Evolutionary conservation across 345 rosid species (phyloP).

Genomic region (Isatis tinctoria): DNA sequence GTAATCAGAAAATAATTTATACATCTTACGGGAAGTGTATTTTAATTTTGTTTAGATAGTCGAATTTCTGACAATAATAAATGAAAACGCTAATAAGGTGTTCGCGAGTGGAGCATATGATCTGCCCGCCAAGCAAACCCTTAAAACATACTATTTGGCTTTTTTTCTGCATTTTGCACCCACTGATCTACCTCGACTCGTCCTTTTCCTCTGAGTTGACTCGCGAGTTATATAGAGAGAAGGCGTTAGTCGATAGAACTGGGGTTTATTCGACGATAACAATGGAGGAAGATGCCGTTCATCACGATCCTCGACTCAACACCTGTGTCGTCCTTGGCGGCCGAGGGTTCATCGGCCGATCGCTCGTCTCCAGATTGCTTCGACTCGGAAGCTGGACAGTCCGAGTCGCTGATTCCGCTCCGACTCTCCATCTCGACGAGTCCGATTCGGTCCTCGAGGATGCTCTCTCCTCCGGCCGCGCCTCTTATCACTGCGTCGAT

Average conservation of each 20-base stretch:
- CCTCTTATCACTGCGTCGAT: slow-evolving; percentile 62
- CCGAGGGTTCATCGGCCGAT: slow-evolving; percentile 71
- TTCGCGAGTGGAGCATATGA: background rate
- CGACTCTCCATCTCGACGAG: slow-evolving; percentile 40
- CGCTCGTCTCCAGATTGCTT: slow-evolving; percentile 65
- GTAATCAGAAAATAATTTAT: too few species aligned
- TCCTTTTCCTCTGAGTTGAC: slow-evolving; percentile 21
- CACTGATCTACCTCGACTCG: slow-evolving; percentile 17
- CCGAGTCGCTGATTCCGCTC: slow-evolving; percentile 76
- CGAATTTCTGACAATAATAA: background rate
- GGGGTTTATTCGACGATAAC: slow-evolving; percentile 25
- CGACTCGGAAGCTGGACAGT: slow-evolving; percentile 68
- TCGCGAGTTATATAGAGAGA: slow-evolving; percentile 1
- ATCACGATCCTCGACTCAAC: slow-evolving; percentile 36
- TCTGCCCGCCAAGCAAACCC: slow-evolving; percentile 32
- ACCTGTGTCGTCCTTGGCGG: slow-evolving; percentile 87
- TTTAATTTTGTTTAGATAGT: background rate
- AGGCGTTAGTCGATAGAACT: background rate
- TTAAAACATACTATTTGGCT: background rate
- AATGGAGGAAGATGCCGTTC: slow-evolving; percentile 35
- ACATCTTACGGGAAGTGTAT: too few species aligned
- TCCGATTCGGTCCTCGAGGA: slow-evolving; percentile 52
- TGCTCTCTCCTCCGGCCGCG: slow-evolving; percentile 63
- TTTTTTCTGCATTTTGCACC: slow-evolving; percentile 1
- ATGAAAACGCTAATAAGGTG: background rate